Evolutionary conservation across 148 eudicot genomes (phyloP), one percentile per base, ranked within the genome.

Genomic region (Amaranthus palmeri): DNA sequence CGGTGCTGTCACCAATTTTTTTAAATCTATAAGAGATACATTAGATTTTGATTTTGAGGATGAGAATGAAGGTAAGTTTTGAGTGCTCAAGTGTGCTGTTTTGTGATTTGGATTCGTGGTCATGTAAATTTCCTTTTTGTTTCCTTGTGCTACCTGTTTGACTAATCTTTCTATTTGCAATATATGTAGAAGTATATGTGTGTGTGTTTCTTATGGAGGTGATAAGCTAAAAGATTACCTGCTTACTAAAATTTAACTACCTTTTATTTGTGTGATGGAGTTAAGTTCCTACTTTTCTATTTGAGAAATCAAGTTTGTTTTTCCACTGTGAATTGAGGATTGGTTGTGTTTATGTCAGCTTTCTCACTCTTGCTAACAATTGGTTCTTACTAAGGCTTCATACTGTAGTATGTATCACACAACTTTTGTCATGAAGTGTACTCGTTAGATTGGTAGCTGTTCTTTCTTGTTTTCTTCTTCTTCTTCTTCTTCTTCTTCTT

Each of bases 31-130:
- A 72, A 84, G 90, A 75, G 79, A 83, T 77, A 92, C 99, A n/a
- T 71, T 95, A 86, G 99, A 95, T 82, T 95, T 95, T 80, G 99
- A 95, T 84, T 95, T 88, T 85, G 97, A 82, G 9, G 97, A 95
- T 77, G 97, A 92, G 50, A 90, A 95, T 80, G 96, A 95, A 92
- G 99, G 99, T 91, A 63, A 69, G 75, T 76, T 57, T 8, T 72
- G 59, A 40, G 67, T 36, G n/a, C 12, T 47, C 13, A 14, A 50
- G 5, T 61, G 25, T 72, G 17, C 25, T 40, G 41, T 78, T 15
- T 9, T 18, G 14, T 17, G 36, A 58, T 50, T 62, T 52, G 18
- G 13, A 4, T 46, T 8, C 52, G 2, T 15, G 57, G 3, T 14
- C 40, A 54, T 36, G 65, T 68, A 52, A 10, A 15, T 64, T 4